Evolutionary conservation across 2,329 filamentous ascomycete species (phyloP).

Genomic region (Dichotomopilus funicola): DNA sequence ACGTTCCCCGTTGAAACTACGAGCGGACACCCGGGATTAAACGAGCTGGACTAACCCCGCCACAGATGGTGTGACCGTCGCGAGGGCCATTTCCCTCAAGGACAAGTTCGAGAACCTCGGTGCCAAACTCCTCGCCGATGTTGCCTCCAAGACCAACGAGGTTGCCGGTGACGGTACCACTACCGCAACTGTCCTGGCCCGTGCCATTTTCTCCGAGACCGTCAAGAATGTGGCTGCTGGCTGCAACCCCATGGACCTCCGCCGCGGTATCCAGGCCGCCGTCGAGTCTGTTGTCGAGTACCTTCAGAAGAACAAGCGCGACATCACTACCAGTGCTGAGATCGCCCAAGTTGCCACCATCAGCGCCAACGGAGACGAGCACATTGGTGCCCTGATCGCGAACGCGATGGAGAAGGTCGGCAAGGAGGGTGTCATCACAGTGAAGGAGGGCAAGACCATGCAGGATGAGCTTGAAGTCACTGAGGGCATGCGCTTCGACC

Average conservation of each 20-base stretch:
- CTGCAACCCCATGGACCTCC: conserved; percentile 99
- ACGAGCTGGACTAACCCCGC: conserved; percentile 6
- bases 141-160: conserved; percentile 99
- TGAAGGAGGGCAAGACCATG: conserved; percentile 99
- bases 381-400: conserved; percentile 92
- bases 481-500: conserved; percentile 99
- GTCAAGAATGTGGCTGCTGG: conserved; percentile 99
- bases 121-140: conserved; percentile 91
- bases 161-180: conserved; percentile 97
- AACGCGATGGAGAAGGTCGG: conserved; percentile 99
- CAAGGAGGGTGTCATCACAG: conserved; percentile 99
- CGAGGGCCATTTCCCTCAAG: conserved; percentile 83
- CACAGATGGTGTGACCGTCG: conserved; percentile 79
- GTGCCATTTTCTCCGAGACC: conserved; percentile 98
- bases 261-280: conserved; percentile 92
- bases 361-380: conserved; percentile 91
- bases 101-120: conserved; percentile 99
- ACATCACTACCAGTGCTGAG: conserved; percentile 96
- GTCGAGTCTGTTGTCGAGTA: conserved; percentile 93
- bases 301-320: conserved; percentile 91
- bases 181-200: conserved; percentile 91
- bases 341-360: conserved; percentile 98
- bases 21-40: background rate
- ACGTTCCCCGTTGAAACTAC: conserved; percentile 8
- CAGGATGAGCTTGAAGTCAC: conserved; percentile 97